Evolutionary conservation across 257 asterid genomes (phyloP), one percentile per base, ranked within the genome.

Genomic region (Solanum medicagineum): DNA sequence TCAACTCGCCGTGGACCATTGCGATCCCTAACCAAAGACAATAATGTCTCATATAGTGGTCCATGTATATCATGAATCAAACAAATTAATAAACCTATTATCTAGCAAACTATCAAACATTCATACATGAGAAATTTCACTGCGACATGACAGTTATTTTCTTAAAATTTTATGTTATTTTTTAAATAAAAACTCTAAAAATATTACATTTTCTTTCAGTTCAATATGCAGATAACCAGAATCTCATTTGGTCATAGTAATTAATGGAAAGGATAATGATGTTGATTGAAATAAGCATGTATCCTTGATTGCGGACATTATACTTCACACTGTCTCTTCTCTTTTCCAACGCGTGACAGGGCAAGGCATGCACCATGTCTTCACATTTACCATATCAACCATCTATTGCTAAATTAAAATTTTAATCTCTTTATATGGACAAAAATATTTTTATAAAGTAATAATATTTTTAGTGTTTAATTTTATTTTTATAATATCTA

Each of bases 271-370:
- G 47, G 63, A 53, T 16, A 53, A 53, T 79, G 49, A 53, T 79
- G 49, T 51, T 73, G 49, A 26, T 53, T 53, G 83, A 79, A 9
- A 79, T 79, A 82, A 82, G 53, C 80, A 86, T 69, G 86, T 45
- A 56, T 14, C 6, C 14, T 54, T 71, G 51, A 49, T 81, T 70
- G 11, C 36, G 44, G 88, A 45, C 83, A 81, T 59, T 10, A 49
- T 40, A 26, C 7, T 45, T 45, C 45, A 70, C 82, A 69, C 29
- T 86, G 88, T 81, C 86, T 26, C 86, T 53, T 26, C 73, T 42
- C 54, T 82, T 42, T 55, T 16, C 57, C 71, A 32, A 42, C 47
- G 49, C 85, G 22, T 85, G 65, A 77, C 51, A 51, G 8, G 19
- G 45, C 74, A 49, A 9, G 10, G 17, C 79, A 69, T 69, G 22